Evolutionary conservation across 1,139 yeast species (phyloP).

Genomic region (Scheffersomyces stambukii): DNA sequence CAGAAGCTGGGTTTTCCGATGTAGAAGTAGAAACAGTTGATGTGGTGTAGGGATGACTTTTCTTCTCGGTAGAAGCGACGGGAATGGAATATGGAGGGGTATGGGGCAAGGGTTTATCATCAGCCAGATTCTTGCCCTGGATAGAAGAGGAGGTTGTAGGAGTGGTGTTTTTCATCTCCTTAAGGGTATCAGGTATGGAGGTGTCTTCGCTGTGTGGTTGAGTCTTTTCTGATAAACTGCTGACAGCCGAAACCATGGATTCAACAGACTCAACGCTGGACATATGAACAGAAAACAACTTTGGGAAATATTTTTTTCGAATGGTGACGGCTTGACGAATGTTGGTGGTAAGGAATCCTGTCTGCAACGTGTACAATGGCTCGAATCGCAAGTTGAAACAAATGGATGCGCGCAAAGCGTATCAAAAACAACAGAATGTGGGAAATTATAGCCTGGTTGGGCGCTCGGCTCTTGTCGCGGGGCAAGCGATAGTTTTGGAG

Average conservation of each 20-base stretch:
- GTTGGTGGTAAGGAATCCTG: conserved; percentile 1
- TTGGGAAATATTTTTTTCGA: too few relatives aligned
- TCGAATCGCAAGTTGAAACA: not conserved
- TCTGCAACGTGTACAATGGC: conserved; percentile 2
- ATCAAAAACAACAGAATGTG: conserved; percentile 1
- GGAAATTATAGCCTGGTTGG: too few relatives aligned
- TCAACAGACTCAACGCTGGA: conserved; percentile 4
- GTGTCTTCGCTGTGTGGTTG: conserved; percentile 1
- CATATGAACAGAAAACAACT: too few relatives aligned
- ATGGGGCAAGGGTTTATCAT: conserved; percentile 5
- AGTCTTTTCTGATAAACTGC: conserved; percentile 1
- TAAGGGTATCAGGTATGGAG: conserved; percentile 4
- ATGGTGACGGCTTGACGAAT: too few relatives aligned
- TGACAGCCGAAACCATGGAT: conserved; percentile 4
- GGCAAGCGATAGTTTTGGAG: too few relatives aligned
- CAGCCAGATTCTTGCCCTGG: conserved; percentile 1
- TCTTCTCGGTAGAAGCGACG: too few relatives aligned
- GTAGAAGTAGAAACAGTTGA: too few relatives aligned
- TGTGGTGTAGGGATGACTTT: too few relatives aligned
- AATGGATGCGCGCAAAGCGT: not conserved
- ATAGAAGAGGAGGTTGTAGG: conserved; percentile 2
- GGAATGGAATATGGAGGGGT: too few relatives aligned
- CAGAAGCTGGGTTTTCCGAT: too few relatives aligned
- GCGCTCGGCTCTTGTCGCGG: too few relatives aligned
- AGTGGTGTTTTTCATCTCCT: conserved; percentile 3